Percentiles rank a stretch among this genome's conserved stretches.
Evolutionary conservation across 768 basidiomycete species (phyloP).

Genomic region (Serpula lacrymans): DNA sequence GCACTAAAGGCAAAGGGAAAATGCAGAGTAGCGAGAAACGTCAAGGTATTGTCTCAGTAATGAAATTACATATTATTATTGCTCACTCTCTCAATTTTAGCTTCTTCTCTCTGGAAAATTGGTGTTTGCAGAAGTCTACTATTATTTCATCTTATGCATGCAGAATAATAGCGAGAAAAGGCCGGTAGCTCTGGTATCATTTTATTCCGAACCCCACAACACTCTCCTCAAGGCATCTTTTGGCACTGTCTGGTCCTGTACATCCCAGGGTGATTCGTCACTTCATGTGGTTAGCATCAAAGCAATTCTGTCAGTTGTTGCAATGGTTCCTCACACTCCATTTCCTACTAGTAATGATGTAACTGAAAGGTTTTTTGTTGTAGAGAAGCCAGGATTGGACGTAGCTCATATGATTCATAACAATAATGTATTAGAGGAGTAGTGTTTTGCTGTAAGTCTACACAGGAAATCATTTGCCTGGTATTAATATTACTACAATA

Average conservation of each 20-base stretch:
- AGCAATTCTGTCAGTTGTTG: not conserved
- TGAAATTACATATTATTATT: not conserved
- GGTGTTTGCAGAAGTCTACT: constrained; percentile 11
- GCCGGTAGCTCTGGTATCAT: constrained; percentile 3
- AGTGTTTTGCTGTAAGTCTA: no score
- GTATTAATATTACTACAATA: no score
- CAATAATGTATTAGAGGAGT: no score
- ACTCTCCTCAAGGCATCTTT: constrained; percentile 12
- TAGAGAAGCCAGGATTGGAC: constrained; percentile 8
- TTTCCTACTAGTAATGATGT: not conserved
- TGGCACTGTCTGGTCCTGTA: constrained; percentile 14
- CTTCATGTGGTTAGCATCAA: constrained; percentile 3
- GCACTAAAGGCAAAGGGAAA: constrained; percentile 9
- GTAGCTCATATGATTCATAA: not conserved
- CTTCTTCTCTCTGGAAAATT: not conserved
- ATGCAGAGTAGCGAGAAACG: constrained; percentile 25
- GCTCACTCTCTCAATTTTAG: not conserved
- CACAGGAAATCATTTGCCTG: no score
- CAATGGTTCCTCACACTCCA: constrained; percentile 4
- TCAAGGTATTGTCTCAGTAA: constrained; percentile 24
- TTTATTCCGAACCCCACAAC: constrained; percentile 6
- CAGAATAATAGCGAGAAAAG: not conserved
- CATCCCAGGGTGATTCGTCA: not conserved
- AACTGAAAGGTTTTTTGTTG: constrained; percentile 3
- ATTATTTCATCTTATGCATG: constrained; percentile 8